Evolutionary conservation across 768 basidiomycete species (phyloP), one percentile per base, ranked within the genome.

Genomic region (Termitomyces sp.): DNA sequence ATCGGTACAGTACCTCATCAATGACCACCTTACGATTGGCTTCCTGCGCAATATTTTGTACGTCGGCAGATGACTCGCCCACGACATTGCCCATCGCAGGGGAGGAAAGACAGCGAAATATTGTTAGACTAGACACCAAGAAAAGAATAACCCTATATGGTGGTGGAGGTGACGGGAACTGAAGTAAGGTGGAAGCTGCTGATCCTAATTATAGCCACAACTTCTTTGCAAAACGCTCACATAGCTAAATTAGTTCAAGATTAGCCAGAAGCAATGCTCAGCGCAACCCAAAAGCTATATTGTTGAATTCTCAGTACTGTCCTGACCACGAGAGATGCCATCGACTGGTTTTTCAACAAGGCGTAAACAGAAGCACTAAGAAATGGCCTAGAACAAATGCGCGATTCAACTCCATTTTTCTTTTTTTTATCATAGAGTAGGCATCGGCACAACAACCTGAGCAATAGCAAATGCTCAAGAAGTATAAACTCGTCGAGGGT

Each of bases 131-230:
- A 29, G 29, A 4, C 29, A 38, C 31, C 29, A 18, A 36, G n/a
- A 44, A 51, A 36, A 39, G 43, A 41, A 39, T 9, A 36, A 31
- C 23, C 7, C 18, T 25, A 40, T 39, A 42, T 60, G n/a, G 29
- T 9, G 22, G 43, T 45, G 22, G 31, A 50, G 45, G 22, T 51
- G 59, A 60, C 41, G 41, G 38, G 52, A 49, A 32, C 40, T 55
- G 45, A 53, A 56, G 20, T 44, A 57, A 56, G 44, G 39, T 33
- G 42, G 53, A 62, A 59, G 56, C 41, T 36, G 48, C 44, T 45
- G 36, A 44, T 15, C 12, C 27, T 44, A 43, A 50, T 50, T 43
- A 52, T 46, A 52, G 43, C 52, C 18, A 20, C 20, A 3, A 27
- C 35, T 41, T 53, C 45, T 47, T 52, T 18, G 20, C 16, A 15